Evolutionary conservation across 192 early-diverging fungal genomes (phyloP).

Genomic region (Coemansia sp.): DNA sequence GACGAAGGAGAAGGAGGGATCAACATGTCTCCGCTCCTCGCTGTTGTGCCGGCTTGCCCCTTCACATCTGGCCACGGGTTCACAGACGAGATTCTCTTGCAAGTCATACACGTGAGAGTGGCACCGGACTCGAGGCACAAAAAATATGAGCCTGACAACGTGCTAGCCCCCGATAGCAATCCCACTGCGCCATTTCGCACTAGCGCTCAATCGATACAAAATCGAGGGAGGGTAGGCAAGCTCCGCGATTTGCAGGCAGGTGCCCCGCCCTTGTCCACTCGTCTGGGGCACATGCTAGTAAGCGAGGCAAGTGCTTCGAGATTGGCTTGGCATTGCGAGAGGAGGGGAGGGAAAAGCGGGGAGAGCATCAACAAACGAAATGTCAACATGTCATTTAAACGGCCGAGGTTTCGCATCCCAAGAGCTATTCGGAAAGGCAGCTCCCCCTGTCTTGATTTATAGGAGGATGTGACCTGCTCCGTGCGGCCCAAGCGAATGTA

Average conservation of each 20-base stretch:
- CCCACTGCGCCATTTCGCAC: background rate
- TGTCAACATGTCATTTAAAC: background rate
- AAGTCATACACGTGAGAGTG: background rate
- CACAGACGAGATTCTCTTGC: constrained; percentile 2
- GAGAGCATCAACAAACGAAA: background rate
- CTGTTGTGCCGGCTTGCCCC: background rate
- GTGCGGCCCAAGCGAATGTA: background rate
- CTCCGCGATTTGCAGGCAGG: background rate
- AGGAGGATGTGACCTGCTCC: background rate
- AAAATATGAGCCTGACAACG: background rate
- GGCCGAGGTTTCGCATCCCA: background rate
- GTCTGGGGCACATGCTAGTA: constrained; percentile 3
- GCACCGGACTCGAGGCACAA: background rate
- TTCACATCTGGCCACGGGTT: constrained; percentile 5
- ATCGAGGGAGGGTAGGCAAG: background rate
- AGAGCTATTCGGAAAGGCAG: constrained; percentile 2
- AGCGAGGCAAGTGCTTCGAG: background rate
- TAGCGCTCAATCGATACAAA: background rate
- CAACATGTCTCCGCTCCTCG: background rate
- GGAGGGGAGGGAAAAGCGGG: background rate
- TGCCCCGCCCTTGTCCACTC: background rate
- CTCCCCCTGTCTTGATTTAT: constrained; percentile 1
- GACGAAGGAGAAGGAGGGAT: background rate
- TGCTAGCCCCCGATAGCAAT: background rate
- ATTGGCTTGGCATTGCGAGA: background rate